Evolutionary conservation across 345 rosid species (phyloP), one percentile per base, ranked within the genome.

Genomic region (Euclidium syriacum): DNA sequence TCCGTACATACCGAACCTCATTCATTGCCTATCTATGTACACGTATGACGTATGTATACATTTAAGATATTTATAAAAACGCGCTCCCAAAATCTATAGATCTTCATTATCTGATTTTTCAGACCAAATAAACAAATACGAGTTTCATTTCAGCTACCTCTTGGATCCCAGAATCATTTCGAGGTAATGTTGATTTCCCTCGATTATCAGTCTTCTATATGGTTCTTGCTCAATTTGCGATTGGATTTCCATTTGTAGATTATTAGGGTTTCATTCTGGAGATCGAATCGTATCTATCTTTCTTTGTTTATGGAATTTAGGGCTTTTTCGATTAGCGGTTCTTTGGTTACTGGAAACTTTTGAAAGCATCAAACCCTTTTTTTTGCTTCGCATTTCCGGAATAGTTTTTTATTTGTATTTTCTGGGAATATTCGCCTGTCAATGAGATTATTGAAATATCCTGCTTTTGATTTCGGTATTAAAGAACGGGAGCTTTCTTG

Each of bases 241-340:
- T 54, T 65, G 18, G 38, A 53, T 33, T 65, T 67, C 40, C 12
- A 39, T 30, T 40, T 40, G 16, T 23, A 8, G 54, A 27, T 42
- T 34, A 43, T 61, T 61, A 61, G 62, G 73, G 73, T 61, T 67
- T 43, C 44, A 43, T 69, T 61, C 15, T 52, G 20, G 16, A 52
- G 54, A 68, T 68, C 60, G 38, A 32, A 58, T 32, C 43, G 4
- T 56, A 22, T 41, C n/a, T 7, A 26, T 52, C 24, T 49, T 16
- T 41, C 26, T 29, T 22, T 32, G 2, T 5, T 2, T 26, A 2
- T 65, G 0, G 10, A 58, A 58, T 39, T 50, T 41, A 30, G 44
- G 60, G 25, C 3, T 51, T 52, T 41, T 17, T 4, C 10, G 17
- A 58, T 57, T 57, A 4, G 39, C 27, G 27, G 14, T 35, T 40